Base-by-base conservation (phyloP, 306 rosid species). In the Quillaja saponaria region DNA sequence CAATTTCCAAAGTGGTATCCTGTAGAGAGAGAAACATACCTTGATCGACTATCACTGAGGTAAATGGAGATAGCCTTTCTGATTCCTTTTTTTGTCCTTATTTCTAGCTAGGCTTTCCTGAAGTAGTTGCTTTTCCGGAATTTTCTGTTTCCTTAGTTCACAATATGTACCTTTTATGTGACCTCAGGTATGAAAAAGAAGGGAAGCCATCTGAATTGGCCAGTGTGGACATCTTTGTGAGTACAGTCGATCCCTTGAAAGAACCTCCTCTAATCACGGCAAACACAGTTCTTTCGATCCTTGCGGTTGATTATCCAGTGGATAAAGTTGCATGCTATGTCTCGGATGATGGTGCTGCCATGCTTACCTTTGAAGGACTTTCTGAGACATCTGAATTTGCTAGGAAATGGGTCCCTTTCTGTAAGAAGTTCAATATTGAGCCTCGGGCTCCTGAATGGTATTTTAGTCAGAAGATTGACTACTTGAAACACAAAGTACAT, bases 331-430 rank as follows among this genome's bases (percentile, higher is more conserved):
- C 89, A n/a, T 92, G 99, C 85, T 92, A 92, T 64, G 96, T 92
- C 58, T 92, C 99, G 8, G 96, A 92, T 49, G 99, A 92, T 81
- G 99, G 99, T 74, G 99, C 99, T 64, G 99, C 99, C 51, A 92
- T 92, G 99, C 86, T 92, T 64, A 92, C 99, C 51, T 92, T 92
- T 73, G 96, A 92, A 83, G 99, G 90, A 16, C 90, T 92, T 57
- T 89, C 96, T 11, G 99, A 92, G 89, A 92, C 99, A 53, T 83
- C 96, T 48, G 95, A 86, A 66, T 86, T 86, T 68, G 88, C 99
- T 34, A 81, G 95, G 77, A 89, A 78, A 76, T 92, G 99, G 99
- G 90, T 84, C 40, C 95, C 99, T 1, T 92, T 92, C 54, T 66
- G 78, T 55, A 92, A 92, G 78, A 89, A 89, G 68, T 92, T 54